Base-by-base conservation (phyloP, 495 filamentous ascomycete genomes). In the Xylaria curta region DNA sequence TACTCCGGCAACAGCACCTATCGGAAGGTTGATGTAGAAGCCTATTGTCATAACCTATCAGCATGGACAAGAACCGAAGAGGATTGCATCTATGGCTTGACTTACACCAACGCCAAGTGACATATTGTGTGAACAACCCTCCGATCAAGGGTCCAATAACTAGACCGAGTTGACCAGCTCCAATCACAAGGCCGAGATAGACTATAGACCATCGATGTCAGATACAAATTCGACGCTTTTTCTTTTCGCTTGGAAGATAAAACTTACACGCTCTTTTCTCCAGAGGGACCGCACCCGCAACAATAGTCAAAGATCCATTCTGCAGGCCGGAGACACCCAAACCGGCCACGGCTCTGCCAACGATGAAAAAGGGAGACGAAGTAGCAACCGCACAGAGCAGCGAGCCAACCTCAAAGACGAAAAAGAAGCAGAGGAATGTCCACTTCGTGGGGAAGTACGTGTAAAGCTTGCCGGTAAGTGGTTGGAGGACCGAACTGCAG, bases 21-120 rank as follows among this genome's bases (percentile, higher is more conserved):
- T 82, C 0, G 89, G 89, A 28, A 91, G 82, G 74, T 91, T 92
- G 68, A 93, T 90, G 73, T 91, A 91, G 75, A 91, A 91, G 75
- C 72, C 72, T 76, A 54, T 31, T 12, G 26, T 28, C 17, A 40
- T 61, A 13, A 47, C 31, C n/a, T 8, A 12, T 69, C 58, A 69
- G 68, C 33, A 70, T 46, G 44, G 21, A 42, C 13, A 7, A 36
- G 49, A 19, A 42, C 19, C 42, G 5, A 49, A 24, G 3, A 54
- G 47, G n/a, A 21, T 15, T 38, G 42, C 24, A 2, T 56, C 9
- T 28, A 8, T 21, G n/a, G 19, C 28, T 49, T 21, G 13, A 64
- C 59, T 69, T 69, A 78, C 89, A 86, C 84, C 84, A 86, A 12
- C 81, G 66, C 81, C 81, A 83, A 40, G 61, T 78, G 86, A 76